Evolutionary conservation across 331 rosid genomes (phyloP).

Genomic region (Erythrophleum ivorense): DNA sequence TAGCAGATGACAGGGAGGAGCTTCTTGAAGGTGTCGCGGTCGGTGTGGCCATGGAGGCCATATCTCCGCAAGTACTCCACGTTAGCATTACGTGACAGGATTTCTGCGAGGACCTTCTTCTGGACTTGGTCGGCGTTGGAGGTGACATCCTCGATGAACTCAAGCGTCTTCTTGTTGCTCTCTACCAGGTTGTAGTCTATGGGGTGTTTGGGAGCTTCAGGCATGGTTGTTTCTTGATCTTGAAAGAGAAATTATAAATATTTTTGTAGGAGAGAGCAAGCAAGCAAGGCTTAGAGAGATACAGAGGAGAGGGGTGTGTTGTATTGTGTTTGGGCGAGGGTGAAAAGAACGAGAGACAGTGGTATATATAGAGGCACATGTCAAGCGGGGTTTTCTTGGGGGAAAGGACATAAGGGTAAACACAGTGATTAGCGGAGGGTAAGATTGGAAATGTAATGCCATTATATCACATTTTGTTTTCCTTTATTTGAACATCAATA

Average conservation of each 20-base stretch:
- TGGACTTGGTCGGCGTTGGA: slow-evolving; percentile 69
- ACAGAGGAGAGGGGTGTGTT: slow-evolving; percentile 14
- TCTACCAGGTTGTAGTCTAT: slow-evolving; percentile 59
- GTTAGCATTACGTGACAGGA: slow-evolving; percentile 75
- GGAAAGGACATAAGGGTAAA: slow-evolving; percentile 42
- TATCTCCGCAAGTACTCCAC: slow-evolving; percentile 78
- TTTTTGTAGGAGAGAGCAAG: slow-evolving; percentile 14
- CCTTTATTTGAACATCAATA: slow-evolving; percentile 28
- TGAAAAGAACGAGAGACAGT: slow-evolving; percentile 54
- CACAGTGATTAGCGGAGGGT: slow-evolving; percentile 36
- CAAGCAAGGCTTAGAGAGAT: not conserved
- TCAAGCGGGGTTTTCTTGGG: slow-evolving; percentile 51
- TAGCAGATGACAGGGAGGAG: slow-evolving; percentile 79
- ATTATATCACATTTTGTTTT: slow-evolving; percentile 37
- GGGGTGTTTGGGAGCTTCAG: slow-evolving; percentile 78
- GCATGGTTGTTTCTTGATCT: slow-evolving; percentile 62
- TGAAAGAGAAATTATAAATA: not conserved
- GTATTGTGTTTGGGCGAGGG: slow-evolving; percentile 55
- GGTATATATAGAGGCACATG: slow-evolving; percentile 75
- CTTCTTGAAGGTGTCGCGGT: slow-evolving; percentile 81
- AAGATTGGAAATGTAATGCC: slow-evolving; percentile 37
- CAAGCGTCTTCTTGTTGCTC: slow-evolving; percentile 65
- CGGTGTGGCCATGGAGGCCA: slow-evolving; percentile 69
- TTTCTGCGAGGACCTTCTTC: slow-evolving; percentile 67
- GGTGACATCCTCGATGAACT: slow-evolving; percentile 83